Evolutionary conservation across 108 stramenopile genomes (phyloP).

Genomic region (Schizochytrium sp.): DNA sequence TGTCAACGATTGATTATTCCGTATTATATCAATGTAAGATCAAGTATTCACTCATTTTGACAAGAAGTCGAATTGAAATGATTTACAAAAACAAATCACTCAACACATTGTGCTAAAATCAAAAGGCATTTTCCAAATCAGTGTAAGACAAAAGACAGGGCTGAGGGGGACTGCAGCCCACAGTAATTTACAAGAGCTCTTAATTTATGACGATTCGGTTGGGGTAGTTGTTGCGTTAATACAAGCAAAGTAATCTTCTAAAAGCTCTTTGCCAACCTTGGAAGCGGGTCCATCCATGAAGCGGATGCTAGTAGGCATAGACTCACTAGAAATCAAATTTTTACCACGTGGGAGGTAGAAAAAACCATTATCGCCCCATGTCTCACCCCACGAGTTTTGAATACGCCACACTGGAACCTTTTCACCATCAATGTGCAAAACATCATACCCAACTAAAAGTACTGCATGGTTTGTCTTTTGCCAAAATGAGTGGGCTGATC

Average conservation of each 20-base stretch:
- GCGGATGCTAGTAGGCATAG: constrained; percentile 21
- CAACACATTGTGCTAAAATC: too few species aligned
- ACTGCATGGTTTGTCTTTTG: constrained; percentile 50
- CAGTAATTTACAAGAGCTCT: too few species aligned
- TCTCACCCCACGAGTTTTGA: constrained; percentile 38
- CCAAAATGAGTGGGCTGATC: not conserved
- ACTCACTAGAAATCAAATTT: constrained; percentile 14
- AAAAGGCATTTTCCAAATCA: too few species aligned
- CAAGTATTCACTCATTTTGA: too few species aligned
- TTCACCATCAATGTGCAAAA: not conserved
- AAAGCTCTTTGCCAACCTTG: constrained; percentile 28
- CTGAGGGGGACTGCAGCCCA: too few species aligned
- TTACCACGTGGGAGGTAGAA: constrained; percentile 28
- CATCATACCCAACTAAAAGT: constrained; percentile 4
- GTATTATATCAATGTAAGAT: too few species aligned
- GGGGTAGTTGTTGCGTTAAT: not conserved
- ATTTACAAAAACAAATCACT: too few species aligned
- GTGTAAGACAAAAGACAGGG: too few species aligned
- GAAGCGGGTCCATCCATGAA: not conserved
- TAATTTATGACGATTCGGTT: too few species aligned
- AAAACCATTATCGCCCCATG: constrained; percentile 20
- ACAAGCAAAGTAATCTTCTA: not conserved
- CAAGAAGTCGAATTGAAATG: too few species aligned
- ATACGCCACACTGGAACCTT: constrained; percentile 41
- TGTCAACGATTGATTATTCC: too few species aligned